phyloP scores from a whole-genome alignment of 2,329 filamentous ascomycete species.

The Alternaria postmessia region DNA sequence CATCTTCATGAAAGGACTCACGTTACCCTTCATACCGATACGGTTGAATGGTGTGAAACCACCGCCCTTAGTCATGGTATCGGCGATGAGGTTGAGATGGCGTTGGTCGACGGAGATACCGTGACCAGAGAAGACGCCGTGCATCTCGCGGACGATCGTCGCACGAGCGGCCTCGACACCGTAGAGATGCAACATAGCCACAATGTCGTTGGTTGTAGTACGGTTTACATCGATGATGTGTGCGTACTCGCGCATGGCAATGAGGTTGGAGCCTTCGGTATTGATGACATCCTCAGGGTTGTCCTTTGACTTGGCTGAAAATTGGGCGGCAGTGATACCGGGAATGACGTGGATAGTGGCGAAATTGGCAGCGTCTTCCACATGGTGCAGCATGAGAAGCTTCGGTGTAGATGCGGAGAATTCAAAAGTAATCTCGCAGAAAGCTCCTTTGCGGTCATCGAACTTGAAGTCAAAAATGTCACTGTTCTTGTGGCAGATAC shows the following conservation, averaged over 20 bases:
- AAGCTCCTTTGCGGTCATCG: constrained; percentile 75
- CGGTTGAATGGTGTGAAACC: constrained; percentile 92
- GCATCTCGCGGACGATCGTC: constrained; percentile 86
- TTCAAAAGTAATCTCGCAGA: constrained; percentile 82
- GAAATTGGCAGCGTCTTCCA: constrained; percentile 79
- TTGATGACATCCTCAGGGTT: constrained; percentile 64
- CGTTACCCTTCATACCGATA: constrained; percentile 83
- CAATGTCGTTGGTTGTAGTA: constrained; percentile 92
- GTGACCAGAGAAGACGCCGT: constrained; percentile 86
- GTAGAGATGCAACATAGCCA: constrained; percentile 82
- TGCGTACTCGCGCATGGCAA: constrained; percentile 87
- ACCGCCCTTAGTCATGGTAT: constrained; percentile 96
- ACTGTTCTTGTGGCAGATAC: constrained; percentile 57
- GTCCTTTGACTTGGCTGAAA: constrained; percentile 60
- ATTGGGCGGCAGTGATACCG: constrained; percentile 75
- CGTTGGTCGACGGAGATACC: constrained; percentile 90
- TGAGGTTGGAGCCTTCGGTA: constrained; percentile 85
- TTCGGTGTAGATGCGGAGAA: constrained; percentile 85
- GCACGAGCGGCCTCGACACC: constrained; percentile 92
- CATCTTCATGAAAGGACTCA: constrained; percentile 97
- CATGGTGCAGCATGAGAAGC: constrained; percentile 88
- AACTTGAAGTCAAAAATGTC: constrained; percentile 82
- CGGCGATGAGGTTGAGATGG: constrained; percentile 93
- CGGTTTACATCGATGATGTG: constrained; percentile 86
- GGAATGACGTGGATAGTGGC: constrained; percentile 88